Percentiles rank a stretch among this genome's conserved stretches.
Evolutionary conservation across 1,139 yeast species (phyloP).

Genomic region (Zhuliangozyma parablackwelliae): DNA sequence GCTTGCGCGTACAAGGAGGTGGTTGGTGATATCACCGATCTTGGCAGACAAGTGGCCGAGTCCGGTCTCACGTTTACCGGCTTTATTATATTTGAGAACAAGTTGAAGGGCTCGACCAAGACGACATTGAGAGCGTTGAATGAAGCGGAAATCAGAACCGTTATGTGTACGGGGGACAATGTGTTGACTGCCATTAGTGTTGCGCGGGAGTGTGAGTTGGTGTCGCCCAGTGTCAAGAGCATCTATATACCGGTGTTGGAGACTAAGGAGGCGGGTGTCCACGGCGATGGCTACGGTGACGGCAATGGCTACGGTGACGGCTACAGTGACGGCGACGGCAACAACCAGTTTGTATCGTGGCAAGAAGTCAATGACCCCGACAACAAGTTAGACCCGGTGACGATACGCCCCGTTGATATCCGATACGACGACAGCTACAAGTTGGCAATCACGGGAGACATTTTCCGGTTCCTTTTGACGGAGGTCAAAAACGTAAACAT

Average conservation of each 20-base stretch:
- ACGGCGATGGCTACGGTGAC: constrained; percentile 3
- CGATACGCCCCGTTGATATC: constrained; percentile 49
- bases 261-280: constrained; percentile 18
- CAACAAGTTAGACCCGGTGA: constrained; percentile 53
- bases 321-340: too few relatives aligned
- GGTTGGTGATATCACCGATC: constrained; percentile 10
- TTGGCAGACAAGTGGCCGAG: constrained; percentile 60
- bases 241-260: constrained; percentile 70
- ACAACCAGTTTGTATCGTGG: constrained; percentile 48
- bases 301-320: too few relatives aligned
- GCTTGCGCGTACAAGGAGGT: constrained; percentile 75
- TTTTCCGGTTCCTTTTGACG: constrained; percentile 71
- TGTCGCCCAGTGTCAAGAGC: constrained; percentile 36
- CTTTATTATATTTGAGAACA: constrained; percentile 87
- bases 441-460: constrained; percentile 88
- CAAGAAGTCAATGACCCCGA: constrained; percentile 57
- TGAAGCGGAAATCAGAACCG: constrained; percentile 68
- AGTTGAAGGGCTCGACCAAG: constrained; percentile 66
- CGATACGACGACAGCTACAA: constrained; percentile 41
- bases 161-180: constrained; percentile 98
- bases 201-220: constrained; percentile 74
- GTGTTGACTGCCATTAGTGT: constrained; percentile 92
- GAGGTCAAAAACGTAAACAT: constrained; percentile 38
- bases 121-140: constrained; percentile 55
- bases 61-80: constrained; percentile 70